These are phyloP conservation scores for Trichosporon sp. DNA, from an alignment of 1,284 basidiomycete genomes.

Conservation along the genomic window DNA sequence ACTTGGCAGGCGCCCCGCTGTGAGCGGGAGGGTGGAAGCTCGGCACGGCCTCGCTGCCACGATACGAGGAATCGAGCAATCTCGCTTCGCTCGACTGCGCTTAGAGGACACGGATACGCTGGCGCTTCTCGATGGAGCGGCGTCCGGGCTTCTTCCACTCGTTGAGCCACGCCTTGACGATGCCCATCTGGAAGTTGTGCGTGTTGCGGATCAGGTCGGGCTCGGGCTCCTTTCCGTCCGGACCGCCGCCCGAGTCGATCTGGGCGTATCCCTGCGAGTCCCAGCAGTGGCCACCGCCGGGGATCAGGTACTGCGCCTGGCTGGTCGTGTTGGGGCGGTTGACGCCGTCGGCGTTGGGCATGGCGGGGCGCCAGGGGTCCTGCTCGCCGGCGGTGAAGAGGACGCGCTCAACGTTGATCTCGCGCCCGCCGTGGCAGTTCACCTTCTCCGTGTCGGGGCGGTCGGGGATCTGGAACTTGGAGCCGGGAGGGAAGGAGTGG, in stretches of 20 bases:
- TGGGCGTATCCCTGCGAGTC: background rate
- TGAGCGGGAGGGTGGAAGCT: too few species aligned
- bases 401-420: slow-evolving; percentile 71
- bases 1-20: too few species aligned
- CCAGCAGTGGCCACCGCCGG: slow-evolving; percentile 17
- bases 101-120: background rate
- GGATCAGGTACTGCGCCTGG: background rate
- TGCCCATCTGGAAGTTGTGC: slow-evolving; percentile 76
- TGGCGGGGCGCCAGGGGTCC: slow-evolving; percentile 88
- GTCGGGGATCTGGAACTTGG: slow-evolving; percentile 69
- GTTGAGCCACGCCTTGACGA: slow-evolving; percentile 79
- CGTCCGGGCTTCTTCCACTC: slow-evolving; percentile 58
- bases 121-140: slow-evolving; percentile 6
- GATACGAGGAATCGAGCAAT: background rate
- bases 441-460: slow-evolving; percentile 77
- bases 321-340: slow-evolving; percentile 10
- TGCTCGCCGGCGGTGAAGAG: slow-evolving; percentile 67
- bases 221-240: slow-evolving; percentile 59
- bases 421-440: slow-evolving; percentile 76
- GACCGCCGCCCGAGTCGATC: slow-evolving; percentile 29
- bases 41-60: background rate
- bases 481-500: slow-evolving; percentile 78
- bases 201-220: slow-evolving; percentile 77
- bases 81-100: background rate
- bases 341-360: slow-evolving; percentile 11